A percentile compares a stretch with the other conserved stretches of the same genome.
phyloP scores from a whole-genome alignment of 768 basidiomycete species.

The Suillus subalutaceus region DNA sequence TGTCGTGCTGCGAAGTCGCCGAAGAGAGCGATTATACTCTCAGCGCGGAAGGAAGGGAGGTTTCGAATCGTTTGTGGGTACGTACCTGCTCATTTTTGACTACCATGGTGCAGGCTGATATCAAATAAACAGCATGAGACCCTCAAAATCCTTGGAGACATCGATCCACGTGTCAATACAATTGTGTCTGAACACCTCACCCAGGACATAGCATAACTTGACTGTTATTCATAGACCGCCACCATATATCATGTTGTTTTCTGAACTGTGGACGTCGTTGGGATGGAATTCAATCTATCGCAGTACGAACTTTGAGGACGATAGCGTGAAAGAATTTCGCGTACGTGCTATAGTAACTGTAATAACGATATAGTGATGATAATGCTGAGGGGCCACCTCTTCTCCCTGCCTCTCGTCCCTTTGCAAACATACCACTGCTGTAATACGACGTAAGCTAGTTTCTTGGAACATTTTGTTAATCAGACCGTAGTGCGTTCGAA shows the following conservation, averaged over 20 bases:
- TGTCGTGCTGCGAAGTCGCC: slow-evolving; percentile 24
- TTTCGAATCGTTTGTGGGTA: slow-evolving; percentile 38
- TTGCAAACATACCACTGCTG: too few relatives aligned
- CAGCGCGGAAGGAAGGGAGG: slow-evolving; percentile 31
- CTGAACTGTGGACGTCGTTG: background rate
- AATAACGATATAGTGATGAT: too few relatives aligned
- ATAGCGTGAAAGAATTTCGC: too few relatives aligned
- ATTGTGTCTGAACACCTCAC: slow-evolving; percentile 28
- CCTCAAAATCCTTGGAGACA: slow-evolving; percentile 25
- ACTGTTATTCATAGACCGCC: background rate
- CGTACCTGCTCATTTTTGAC: background rate
- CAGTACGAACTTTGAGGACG: too few relatives aligned
- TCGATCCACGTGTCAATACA: slow-evolving; percentile 31
- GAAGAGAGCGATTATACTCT: slow-evolving; percentile 36
- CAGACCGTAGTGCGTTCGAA: too few relatives aligned
- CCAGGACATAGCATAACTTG: background rate
- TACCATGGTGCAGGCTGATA: background rate
- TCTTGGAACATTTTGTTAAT: too few relatives aligned
- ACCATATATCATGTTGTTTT: background rate
- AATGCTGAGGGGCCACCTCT: too few relatives aligned
- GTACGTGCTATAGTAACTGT: too few relatives aligned
- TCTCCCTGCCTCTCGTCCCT: too few relatives aligned
- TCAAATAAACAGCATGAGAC: slow-evolving; percentile 29
- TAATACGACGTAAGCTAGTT: too few relatives aligned
- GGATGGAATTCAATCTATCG: background rate